Evolutionary conservation across 805 yeast genomes (phyloP), one percentile per base, ranked within the genome.

Genomic region (Ogataea henricii): DNA sequence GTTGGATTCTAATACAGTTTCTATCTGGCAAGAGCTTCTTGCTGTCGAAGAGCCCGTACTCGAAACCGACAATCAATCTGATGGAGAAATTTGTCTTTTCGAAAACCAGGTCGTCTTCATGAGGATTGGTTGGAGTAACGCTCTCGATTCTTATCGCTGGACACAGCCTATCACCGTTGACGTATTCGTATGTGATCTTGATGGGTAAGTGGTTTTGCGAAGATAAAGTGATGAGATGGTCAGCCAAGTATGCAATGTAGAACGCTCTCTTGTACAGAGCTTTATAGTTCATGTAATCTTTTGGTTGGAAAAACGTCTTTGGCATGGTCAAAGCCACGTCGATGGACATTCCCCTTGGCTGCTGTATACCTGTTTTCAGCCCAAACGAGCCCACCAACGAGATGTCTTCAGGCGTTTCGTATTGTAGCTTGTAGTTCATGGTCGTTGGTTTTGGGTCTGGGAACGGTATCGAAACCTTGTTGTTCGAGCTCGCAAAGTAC

Each of bases 291-390:
- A 92, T 72, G 60, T 84, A 89, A 66, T 94, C 99, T 69, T 94
- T 94, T 43, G 85, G 83, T 60, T 86, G 90, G 62, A 94, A 86
- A 40, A 87, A 64, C 22, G 70, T 68, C 43, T 71, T 68, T 5
- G 97, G 96, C 91, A 94, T 92, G 3, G 88, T 83, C 34, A 92
- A 73, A 26, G 87, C 76, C 23, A 94, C 77, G 64, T 94, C 99
- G 18, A 92, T 78, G 4, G 88, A 71, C 64, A 81, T 73, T 0
- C 87, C 86, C 30, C 67, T 60, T 37, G 75, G 73, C 21, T 85
- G 83, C 40, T 81, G 76, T 20, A 88, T 84, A 2, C 87, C 89
- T 0, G 96, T 83, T 58, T 89, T 89, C 54, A 92, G 72, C 3
- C 96, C 94, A 71, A 89, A 92, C 6, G 96, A 83, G 1, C 99